Base-by-base conservation (phyloP, 257 asterid genomes). In the Agastache rugosa region DNA sequence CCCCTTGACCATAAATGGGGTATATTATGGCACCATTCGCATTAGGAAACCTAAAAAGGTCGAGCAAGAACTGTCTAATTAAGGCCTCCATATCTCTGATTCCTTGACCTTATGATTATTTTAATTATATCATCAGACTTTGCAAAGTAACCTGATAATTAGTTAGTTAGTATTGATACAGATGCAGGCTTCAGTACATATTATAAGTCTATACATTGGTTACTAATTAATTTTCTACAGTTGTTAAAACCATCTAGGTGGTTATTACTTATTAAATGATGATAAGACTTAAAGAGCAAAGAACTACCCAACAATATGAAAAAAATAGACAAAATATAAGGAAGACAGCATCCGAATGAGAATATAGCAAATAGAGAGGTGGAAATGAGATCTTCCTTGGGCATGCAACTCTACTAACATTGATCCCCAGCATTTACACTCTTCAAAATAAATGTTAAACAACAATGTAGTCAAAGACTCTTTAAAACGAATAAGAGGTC, bases 1-100 rank as follows among this genome's bases (percentile, higher is more conserved):
- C 97, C 73, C 97, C 98, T 78, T 90, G 99, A 63, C 98, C 99
- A 35, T 90, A 89, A 29, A 92, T 83, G 71, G 99, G 98, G 79
- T 92, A 94, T 75, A 92, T 86, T 90, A 92, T 81, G 65, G 97
- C 98, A 73, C 99, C 97, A 74, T 85, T 85, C 65, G 96, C 98
- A 83, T 89, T 84, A 71, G 93, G 77, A 82, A 94, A 94, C 90
- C 99, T 94, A 72, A n/a, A 73, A 70, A 44, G 73, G 74, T 67
- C 20, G 7, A 73, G 68, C 20, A 67, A 60, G 23, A 63, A 31
- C 17, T 20, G 62, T 69, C 58, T 29, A 14, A 73, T 65, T 58
- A 78, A 75, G 67, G 81, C 20, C 10, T 20, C 62, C 78, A 37
- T 47, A n/a, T 31, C 35, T 31, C 15, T 34, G 11, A 58, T 39